A percentile compares a stretch with the other conserved stretches of the same genome.
Conservation (phyloP, 805 yeast genomes). For the Candida jianshihensis region DNA sequence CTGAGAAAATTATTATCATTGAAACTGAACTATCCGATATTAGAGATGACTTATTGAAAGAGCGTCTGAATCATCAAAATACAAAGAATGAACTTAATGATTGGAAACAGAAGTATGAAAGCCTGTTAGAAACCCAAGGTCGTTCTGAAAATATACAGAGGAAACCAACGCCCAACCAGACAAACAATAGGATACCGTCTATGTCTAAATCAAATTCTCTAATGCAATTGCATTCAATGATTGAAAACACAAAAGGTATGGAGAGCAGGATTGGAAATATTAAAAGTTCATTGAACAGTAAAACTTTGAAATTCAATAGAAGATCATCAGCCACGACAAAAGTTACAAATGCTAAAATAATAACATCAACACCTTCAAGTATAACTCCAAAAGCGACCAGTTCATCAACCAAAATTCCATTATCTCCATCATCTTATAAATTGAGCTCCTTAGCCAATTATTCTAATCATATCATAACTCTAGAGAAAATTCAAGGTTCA, state of each 20-base stretch:
- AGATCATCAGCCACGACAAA: slow-evolving; percentile 18
- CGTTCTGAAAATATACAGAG: not conserved
- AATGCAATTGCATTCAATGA: slow-evolving; percentile 23
- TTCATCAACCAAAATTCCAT: slow-evolving; percentile 8
- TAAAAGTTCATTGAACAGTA: slow-evolving; percentile 16
- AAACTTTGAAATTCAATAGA: slow-evolving; percentile 8
- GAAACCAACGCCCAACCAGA: not conserved
- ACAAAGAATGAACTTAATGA: slow-evolving; percentile 19
- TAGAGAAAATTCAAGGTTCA: slow-evolving; percentile 20
- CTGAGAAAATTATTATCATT: slow-evolving; percentile 33
- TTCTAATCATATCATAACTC: slow-evolving; percentile 1
- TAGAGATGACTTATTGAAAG: slow-evolving; percentile 21
- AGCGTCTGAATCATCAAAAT: slow-evolving; percentile 23
- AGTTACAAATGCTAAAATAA: slow-evolving; percentile 14
- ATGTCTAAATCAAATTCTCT: slow-evolving; percentile 23
- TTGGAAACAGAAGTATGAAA: slow-evolving; percentile 7
- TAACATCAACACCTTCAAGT: slow-evolving; percentile 16
- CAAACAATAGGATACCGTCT: not conserved
- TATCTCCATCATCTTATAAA: slow-evolving; percentile 20
- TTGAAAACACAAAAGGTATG: slow-evolving; percentile 24
- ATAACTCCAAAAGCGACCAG: not conserved
- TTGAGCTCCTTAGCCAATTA: slow-evolving; percentile 15
- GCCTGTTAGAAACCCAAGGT: slow-evolving; percentile 1
- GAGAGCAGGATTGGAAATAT: slow-evolving; percentile 22
- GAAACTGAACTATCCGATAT: slow-evolving; percentile 30